phyloP scores from a whole-genome alignment of 1,139 yeast species.

The Candida labiduridarum region DNA sequence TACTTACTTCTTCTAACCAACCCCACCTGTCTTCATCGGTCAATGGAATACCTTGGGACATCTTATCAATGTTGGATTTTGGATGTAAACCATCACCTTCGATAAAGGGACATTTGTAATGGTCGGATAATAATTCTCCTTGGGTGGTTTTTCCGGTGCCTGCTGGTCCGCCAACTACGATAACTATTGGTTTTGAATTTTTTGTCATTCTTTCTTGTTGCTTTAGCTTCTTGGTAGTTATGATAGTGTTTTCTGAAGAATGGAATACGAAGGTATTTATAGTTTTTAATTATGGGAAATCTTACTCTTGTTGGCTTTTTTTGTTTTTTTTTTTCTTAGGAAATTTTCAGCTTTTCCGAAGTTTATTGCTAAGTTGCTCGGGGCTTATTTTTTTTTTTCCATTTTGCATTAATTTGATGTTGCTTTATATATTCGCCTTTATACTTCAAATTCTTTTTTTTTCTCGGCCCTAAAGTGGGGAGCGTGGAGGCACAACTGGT shows the following conservation, averaged over 20 bases:
- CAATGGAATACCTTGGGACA: constrained; percentile 78
- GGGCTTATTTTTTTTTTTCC: too few species aligned
- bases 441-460: neutral
- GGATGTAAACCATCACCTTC: constrained; percentile 92
- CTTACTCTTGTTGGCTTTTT: too few species aligned
- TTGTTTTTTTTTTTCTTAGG: too few species aligned
- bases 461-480: constrained; percentile 6
- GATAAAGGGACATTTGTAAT: constrained; percentile 55
- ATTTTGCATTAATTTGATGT: neutral
- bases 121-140: constrained; percentile 53
- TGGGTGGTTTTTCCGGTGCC: constrained; percentile 92
- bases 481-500: constrained; percentile 3
- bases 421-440: too few species aligned
- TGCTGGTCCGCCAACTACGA: constrained; percentile 82
- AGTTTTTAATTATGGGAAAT: too few species aligned
- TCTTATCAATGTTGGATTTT: constrained; percentile 69
- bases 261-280: too few species aligned
- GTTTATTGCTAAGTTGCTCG: too few species aligned
- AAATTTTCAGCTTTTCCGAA: neutral
- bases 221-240: too few species aligned
- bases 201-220: neutral
- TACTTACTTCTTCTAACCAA: constrained; percentile 68
- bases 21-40: constrained; percentile 91
- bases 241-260: too few species aligned
- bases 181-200: constrained; percentile 24